Evolutionary conservation across 495 filamentous ascomycete species (phyloP).

Genomic region (Choiromyces venosus): DNA sequence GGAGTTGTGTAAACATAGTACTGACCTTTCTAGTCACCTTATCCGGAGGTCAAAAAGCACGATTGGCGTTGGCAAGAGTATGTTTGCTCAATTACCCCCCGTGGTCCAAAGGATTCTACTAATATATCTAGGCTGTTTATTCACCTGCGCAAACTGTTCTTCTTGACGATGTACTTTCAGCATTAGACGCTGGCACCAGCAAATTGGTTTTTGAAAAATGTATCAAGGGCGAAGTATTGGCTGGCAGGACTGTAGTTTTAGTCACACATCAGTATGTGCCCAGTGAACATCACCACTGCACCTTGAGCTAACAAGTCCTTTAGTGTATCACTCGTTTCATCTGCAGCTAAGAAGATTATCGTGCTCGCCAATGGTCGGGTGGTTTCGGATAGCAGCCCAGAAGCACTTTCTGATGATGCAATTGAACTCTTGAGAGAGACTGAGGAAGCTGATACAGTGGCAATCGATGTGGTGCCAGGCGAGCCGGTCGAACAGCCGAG

Average conservation of each 20-base stretch:
- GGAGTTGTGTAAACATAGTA: conserved; percentile 47
- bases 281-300: conserved; percentile 33
- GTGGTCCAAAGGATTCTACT: not conserved
- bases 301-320: not conserved
- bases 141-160: conserved; percentile 59
- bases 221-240: conserved; percentile 48
- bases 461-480: not conserved
- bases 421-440: conserved; percentile 10
- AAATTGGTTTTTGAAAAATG: conserved; percentile 49
- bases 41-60: conserved; percentile 65
- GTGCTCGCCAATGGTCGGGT: conserved; percentile 56
- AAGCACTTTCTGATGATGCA: conserved; percentile 41
- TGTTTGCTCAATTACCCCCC: not conserved
- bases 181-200: conserved; percentile 54
- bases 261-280: conserved; percentile 51
- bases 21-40: conserved; percentile 55
- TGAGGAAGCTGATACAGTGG: not conserved
- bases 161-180: conserved; percentile 66
- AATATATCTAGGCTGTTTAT: conserved; percentile 50
- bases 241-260: conserved; percentile 50
- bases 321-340: conserved; percentile 29
- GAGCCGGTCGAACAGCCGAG: not conserved
- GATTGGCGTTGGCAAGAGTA: conserved; percentile 61
- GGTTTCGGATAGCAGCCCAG: conserved; percentile 44
- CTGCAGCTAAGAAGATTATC: conserved; percentile 45